Base-by-base conservation (phyloP, 129 eudicot species). In the Centaurea solstitialis region DNA sequence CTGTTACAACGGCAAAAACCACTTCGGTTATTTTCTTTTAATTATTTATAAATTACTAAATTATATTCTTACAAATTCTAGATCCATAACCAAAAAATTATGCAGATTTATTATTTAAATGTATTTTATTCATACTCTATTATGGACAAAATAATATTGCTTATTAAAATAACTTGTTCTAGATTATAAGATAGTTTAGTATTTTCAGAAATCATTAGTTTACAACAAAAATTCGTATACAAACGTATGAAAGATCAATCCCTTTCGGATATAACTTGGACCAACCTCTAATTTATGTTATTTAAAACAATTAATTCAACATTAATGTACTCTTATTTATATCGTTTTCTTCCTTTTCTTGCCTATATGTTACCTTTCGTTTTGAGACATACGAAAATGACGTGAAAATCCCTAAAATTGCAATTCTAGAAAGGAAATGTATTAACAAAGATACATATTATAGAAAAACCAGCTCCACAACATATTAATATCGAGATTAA, bases 301-400 rank as follows among this genome's bases (percentile, higher is more conserved):
- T 39, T 53, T 53, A 76, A 38, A 68, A 68, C 64, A 50, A 4
- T 75, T 53, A n/a, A 82, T 47, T 75, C 66, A 66, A 18, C 69
- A 13, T 76, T 69, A 82, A 75, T 68, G 70, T 59, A 50, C 73
- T 81, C 67, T 62, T 76, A 68, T 70, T n/a, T n/a, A 45, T 21
- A 67, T 68, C 76, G 15, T 67, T 45, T 73, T 26, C 30, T 62
- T 73, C 68, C 68, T 9, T 45, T 73, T 26, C 30, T 62, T 73
- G 74, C 74, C 8, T 24, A 68, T 35, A 70, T 53, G 70, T 15
- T 35, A 53, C 68, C 75, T 53, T 47, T 61, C 39, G 22, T 38
- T 22, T 28, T 35, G 7, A 74, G 35, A 67, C 53, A 30, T 12
- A 5, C 9, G n/a, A 43, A 80, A 59, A 12, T 5, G 40, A 17